Conservation (phyloP, 1,139 yeast genomes). For the Pichia norvegensis region DNA sequence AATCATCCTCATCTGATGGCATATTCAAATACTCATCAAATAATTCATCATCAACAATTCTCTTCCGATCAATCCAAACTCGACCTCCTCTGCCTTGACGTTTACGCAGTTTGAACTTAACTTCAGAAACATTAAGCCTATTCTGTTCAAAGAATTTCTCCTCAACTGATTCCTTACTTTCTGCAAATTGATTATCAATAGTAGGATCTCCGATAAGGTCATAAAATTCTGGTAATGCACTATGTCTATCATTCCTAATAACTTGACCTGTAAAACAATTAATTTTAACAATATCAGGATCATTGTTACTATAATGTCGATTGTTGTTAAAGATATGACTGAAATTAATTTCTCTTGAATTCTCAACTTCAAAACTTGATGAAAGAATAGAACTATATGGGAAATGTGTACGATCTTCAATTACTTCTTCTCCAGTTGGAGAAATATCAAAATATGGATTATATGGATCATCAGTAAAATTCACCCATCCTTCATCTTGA, state of each 20-base stretch:
- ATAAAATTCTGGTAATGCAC: slow-evolving; percentile 38
- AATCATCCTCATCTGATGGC: slow-evolving; percentile 17
- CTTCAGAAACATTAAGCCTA: slow-evolving; percentile 40
- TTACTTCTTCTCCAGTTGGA: slow-evolving; percentile 37
- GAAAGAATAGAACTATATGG: slow-evolving; percentile 80
- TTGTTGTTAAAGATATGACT: slow-evolving; percentile 29
- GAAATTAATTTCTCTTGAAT: slow-evolving; percentile 45
- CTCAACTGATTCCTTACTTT: slow-evolving; percentile 6
- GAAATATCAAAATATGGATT: slow-evolving; percentile 77
- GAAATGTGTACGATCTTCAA: slow-evolving; percentile 53
- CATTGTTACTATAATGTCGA: slow-evolving; percentile 31
- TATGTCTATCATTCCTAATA: slow-evolving; percentile 28
- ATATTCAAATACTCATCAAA: slow-evolving; percentile 34
- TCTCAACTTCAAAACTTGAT: slow-evolving; percentile 62
- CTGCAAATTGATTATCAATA: slow-evolving; percentile 15
- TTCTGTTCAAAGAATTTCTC: slow-evolving; percentile 32
- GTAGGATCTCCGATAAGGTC: slow-evolving; percentile 38
- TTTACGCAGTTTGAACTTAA: slow-evolving; percentile 59
- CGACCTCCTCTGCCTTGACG: slow-evolving; percentile 71
- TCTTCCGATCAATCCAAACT: slow-evolving; percentile 61
- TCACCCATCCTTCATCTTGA: slow-evolving; percentile 64
- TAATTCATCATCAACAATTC: slow-evolving; percentile 36
- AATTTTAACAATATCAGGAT: slow-evolving; percentile 37
- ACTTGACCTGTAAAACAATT: slow-evolving; percentile 33
- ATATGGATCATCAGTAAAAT: slow-evolving; percentile 84